These are phyloP conservation scores for Sugiyamaella marilandica DNA, from an alignment of 805 yeast genomes.

Conservation along the genomic window DNA sequence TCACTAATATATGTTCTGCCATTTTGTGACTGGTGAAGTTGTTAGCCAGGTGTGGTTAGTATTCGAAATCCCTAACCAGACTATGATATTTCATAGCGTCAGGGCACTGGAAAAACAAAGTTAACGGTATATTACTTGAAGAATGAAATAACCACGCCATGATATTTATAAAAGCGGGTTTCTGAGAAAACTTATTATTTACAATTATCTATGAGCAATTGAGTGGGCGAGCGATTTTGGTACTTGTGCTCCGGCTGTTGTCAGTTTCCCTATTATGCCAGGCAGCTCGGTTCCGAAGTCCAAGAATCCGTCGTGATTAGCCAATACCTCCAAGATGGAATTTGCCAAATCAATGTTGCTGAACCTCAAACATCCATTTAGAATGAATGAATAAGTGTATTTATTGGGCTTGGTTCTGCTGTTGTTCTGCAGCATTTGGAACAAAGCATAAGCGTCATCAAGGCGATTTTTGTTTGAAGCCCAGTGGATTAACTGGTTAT, in stretches of 20 bases:
- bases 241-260: slow-evolving; percentile 7
- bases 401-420: slow-evolving; percentile 25
- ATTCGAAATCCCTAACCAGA: no score
- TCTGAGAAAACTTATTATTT: neutral
- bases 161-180: no score
- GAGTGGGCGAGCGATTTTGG: slow-evolving; percentile 3
- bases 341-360: slow-evolving; percentile 9
- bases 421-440: slow-evolving; percentile 15
- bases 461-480: slow-evolving; percentile 16
- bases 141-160: no score
- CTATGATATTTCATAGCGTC: no score
- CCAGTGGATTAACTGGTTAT: slow-evolving; percentile 31
- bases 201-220: slow-evolving; percentile 1
- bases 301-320: slow-evolving; percentile 8
- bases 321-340: neutral
- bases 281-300: slow-evolving; percentile 14
- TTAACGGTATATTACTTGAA: no score
- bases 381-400: slow-evolving; percentile 27
- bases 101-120: no score
- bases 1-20: no score
- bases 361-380: slow-evolving; percentile 15
- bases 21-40: no score
- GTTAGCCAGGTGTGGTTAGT: no score
- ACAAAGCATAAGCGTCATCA: slow-evolving; percentile 21
- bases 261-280: slow-evolving; percentile 4